These are phyloP conservation scores for Picea mariana DNA, from an alignment of 83 land plant species.

Conservation along the genomic window DNA sequence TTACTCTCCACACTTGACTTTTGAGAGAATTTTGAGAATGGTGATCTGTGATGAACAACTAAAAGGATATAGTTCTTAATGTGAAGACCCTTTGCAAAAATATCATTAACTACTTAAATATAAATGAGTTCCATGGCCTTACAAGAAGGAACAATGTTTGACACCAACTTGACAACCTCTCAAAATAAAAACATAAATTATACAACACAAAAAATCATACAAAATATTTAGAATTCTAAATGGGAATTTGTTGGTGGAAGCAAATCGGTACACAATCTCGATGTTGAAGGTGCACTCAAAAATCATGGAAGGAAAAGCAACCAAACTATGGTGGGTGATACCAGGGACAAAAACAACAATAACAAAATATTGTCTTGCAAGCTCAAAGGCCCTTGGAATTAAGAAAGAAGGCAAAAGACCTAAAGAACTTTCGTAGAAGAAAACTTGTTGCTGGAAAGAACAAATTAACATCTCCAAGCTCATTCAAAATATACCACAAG, in stretches of 20 bases:
- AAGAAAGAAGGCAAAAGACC: no score
- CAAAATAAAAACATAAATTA: not conserved
- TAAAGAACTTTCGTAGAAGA: no score
- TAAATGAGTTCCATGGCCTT: constrained; percentile 42
- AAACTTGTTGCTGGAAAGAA: no score
- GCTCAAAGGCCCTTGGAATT: constrained; percentile 38
- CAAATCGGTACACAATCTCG: constrained; percentile 71
- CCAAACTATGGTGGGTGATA: no score
- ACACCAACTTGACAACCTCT: not conserved
- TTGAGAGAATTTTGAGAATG: not conserved
- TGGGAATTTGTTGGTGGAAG: constrained; percentile 62
- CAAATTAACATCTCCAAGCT: no score
- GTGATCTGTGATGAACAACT: not conserved
- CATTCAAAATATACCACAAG: no score
- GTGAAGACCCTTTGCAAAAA: not conserved
- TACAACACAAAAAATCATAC: not conserved
- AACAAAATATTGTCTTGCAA: no score
- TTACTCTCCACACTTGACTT: not conserved
- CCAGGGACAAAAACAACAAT: no score
- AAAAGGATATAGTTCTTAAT: not conserved
- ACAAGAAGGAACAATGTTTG: not conserved
- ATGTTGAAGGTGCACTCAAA: constrained; percentile 28
- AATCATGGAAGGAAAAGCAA: no score
- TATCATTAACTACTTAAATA: constrained; percentile 53
- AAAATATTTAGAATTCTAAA: constrained; percentile 35